Base-by-base conservation (phyloP, 169 alveolate genomes). In the Plasmodium chabaudi region DNA sequence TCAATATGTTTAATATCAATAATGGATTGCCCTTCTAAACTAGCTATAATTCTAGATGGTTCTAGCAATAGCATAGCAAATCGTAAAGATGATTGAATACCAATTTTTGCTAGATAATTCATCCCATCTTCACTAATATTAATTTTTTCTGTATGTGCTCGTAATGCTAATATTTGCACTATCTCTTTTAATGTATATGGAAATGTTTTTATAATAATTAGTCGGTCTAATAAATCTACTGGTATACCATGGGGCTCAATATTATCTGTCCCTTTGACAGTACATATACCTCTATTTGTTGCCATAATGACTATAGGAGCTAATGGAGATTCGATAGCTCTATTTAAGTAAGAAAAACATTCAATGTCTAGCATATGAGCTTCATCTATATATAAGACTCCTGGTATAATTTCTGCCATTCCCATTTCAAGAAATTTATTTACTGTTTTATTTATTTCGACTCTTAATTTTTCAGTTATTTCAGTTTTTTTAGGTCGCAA, bases 351-450 rank as follows among this genome's bases (percentile, higher is more conserved):
- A 51, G 99, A 98, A 93, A 99, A 99, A 89, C 99, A 98, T 94
- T 99, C 99, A 42, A 98, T 98, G 93, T 98, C 99, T 63, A 99
- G 95, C 99, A 98, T 98, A 93, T 98, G 99, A 15, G 94, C 99
- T 96, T 99, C 99, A 95, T 99, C 99, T 63, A 99, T 98, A 89
- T 98, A 99, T 64, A 99, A 91, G 59, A 99, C 99, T 3, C 99
- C 99, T 12, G 99, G 99, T 17, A 98, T 99, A 53, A 98, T 96
- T 93, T 99, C 99, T 12, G 99, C 99, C 21, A 98, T 95, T 19
- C 99, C 99, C 87, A 88, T 74, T 87, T 98, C 99, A 42, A 97
- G 96, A 92, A 98, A 98, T 92, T 98, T 97, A 94, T 98, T 98
- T 44, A 99, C 99, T 7, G 98, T 99, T 94, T 98, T 98, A 94